Base-by-base conservation (phyloP, 768 basidiomycete genomes). In the Dacryopinax spathularia region DNA sequence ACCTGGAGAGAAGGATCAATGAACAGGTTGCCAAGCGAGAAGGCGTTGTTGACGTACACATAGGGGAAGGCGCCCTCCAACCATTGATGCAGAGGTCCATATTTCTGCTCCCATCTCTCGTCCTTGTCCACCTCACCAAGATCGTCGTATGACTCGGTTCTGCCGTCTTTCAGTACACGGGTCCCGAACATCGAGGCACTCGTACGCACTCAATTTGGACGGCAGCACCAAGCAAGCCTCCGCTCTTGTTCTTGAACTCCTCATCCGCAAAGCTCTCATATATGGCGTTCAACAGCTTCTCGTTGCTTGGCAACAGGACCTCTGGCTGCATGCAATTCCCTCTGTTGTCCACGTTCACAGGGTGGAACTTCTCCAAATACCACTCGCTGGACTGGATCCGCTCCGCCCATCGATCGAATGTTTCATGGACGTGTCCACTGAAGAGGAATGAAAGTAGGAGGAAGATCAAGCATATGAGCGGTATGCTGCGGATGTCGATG, bases 1-100 rank as follows among this genome's bases (percentile, higher is more conserved):
- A 83, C 7, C 86, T 88, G 68, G 20, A 61, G 29, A 36, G n/a
- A n/a, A n/a, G 22, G 3, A 10, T 56, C 3, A 18, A 56, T 15
- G 15, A 5, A 56, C 10, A 5, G 10, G 12, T 2, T 13, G 25
- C 5, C 9, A 44, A 29, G 15, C 5, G n/a, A n/a, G n/a, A n/a
- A n/a, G n/a, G n/a, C n/a, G n/a, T n/a, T n/a, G n/a, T n/a, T n/a
- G n/a, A 56, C 48, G 48, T 29, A 56, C 48, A 56, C 48, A 18
- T 56, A 31, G 48, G 48, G 48, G 18, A 56, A 56, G 2, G 48
- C 48, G 25, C 48, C 48, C 18, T 56, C 48, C 22, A 56, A 7
- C 48, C 48, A 56, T 29, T 56, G 13, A 29, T 56, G 48, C 10
- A 56, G 31, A 9, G 48, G 48, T 20, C 25, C 48, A 56, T 56